phyloP scores from a whole-genome alignment of 768 basidiomycete species.

The Lactifluus hygrophoroides region DNA sequence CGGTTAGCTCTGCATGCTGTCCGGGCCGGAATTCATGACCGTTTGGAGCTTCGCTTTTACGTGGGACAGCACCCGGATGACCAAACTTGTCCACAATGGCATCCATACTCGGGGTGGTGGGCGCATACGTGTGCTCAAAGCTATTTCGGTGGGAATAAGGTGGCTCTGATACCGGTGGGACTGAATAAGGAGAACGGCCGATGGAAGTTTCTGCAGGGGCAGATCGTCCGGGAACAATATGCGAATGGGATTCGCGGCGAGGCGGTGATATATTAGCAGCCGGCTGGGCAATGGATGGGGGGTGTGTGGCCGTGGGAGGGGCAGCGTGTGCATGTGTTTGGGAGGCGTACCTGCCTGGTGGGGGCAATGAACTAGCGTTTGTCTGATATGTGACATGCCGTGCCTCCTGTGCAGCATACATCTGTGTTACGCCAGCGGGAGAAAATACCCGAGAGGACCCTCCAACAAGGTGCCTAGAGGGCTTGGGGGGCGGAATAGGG shows the following conservation, averaged over 20 bases:
- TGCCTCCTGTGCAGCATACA: not conserved
- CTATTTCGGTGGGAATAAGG: not conserved
- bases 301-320: not conserved
- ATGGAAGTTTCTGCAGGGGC: not conserved
- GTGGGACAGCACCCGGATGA: not conserved
- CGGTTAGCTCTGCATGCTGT: not conserved
- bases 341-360: not conserved
- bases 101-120: not conserved
- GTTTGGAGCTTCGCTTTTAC: not conserved
- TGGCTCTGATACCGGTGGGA: not conserved
- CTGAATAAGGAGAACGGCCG: not conserved
- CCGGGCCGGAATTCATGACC: not conserved
- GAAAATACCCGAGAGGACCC: slow-evolving; percentile 5
- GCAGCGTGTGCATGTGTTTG: not conserved
- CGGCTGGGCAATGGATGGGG: not conserved
- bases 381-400: not conserved
- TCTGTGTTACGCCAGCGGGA: slow-evolving; percentile 1
- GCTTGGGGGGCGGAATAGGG: slow-evolving; percentile 24
- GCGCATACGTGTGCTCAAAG: not conserved
- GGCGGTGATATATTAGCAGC: slow-evolving; percentile 3
- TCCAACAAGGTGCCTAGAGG: slow-evolving; percentile 8
- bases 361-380: not conserved
- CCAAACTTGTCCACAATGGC: not conserved
- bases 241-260: slow-evolving; percentile 1
- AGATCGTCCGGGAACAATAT: not conserved